Evolutionary conservation across 2,329 filamentous ascomycete species (phyloP), one percentile per base, ranked within the genome.

Genomic region (Alternaria metachromatica): DNA sequence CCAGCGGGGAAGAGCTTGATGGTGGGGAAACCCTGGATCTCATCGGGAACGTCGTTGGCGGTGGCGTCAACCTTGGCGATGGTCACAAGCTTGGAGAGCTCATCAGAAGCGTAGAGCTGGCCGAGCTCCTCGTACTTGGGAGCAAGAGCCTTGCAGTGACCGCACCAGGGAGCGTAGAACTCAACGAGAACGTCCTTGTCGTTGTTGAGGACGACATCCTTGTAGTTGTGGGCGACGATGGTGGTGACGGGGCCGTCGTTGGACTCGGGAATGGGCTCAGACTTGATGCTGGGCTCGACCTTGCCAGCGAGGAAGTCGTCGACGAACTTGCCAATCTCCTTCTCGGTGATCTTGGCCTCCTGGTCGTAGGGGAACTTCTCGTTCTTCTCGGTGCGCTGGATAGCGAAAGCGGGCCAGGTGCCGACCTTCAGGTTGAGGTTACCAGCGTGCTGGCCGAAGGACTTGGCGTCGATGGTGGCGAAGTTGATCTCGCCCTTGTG

Each of bases 1-100:
- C 94, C 94, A 75, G 96, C 96, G 69, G 93, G 89, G 91, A 89
- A 99, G 72, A 99, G 89, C 89, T 98, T 98, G 88, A 99, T 97
- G 81, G 96, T 99, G 62, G 96, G 96, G 91, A 99, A 99, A 69
- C 96, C 96, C 82, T 93, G 89, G 78, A 99, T 93, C 85, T 97
- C 93, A 82, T 98, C 95, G 62, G 96, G 96, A 62, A 98, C 93
- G 76, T 99, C 96, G 86, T 99, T 99, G 84, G 85, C 84, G 67
- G 96, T 99, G 63, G 96, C 96, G 79, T 99, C 96, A 73, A 99
- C 91, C 91, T 99, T 99, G 83, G 85, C 91, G 86, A 89, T 89
- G 74, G 84, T 87, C 82, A 88, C 89, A 86, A 89, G 86, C 76
- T 85, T 81, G 68, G 80, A 80, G 65, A 83, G 80, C 25, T 85